A percentile compares a stretch with the other conserved stretches of the same genome.
Conservation (phyloP, 345 rosid species). For the Ceriops decandra region DNA sequence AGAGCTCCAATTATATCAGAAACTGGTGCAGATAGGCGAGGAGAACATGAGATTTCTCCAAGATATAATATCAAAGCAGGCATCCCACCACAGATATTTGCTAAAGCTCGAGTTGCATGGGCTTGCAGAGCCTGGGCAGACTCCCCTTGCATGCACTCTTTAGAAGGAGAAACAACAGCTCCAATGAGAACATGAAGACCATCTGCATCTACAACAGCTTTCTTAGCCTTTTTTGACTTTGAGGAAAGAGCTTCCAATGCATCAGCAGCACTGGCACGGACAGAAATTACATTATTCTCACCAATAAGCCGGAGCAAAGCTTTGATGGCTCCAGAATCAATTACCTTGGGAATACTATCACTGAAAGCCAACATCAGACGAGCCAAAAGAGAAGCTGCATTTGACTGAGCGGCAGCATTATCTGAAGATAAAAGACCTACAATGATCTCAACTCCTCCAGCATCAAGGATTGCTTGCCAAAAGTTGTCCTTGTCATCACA, state of each 20-base stretch:
- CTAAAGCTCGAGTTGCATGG: slow-evolving; percentile 70
- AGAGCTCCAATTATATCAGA: slow-evolving; percentile 81
- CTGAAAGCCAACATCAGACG: slow-evolving; percentile 61
- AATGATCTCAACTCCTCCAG: slow-evolving; percentile 69
- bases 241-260: slow-evolving; percentile 79
- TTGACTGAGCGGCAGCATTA: slow-evolving; percentile 65
- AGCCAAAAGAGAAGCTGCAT: slow-evolving; percentile 89
- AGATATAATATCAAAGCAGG: slow-evolving; percentile 59
- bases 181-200: slow-evolving; percentile 66
- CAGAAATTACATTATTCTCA: slow-evolving; percentile 47
- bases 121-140: slow-evolving; percentile 49
- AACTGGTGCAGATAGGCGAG: slow-evolving; percentile 68
- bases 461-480: slow-evolving; percentile 68
- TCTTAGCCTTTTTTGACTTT: slow-evolving; percentile 58
- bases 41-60: slow-evolving; percentile 61
- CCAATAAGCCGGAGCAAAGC: slow-evolving; percentile 59
- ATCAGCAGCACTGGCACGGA: slow-evolving; percentile 74
- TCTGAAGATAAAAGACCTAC: slow-evolving; percentile 73
- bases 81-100: slow-evolving; percentile 78
- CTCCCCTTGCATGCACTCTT: slow-evolving; percentile 71
- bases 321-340: slow-evolving; percentile 71
- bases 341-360: slow-evolving; percentile 55
- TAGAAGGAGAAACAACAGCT: slow-evolving; percentile 79
- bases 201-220: slow-evolving; percentile 52
- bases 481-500: slow-evolving; percentile 68